These are phyloP conservation scores for Neurospora sublineolata DNA, from an alignment of 495 filamentous ascomycete genomes.

Conservation along the genomic window DNA sequence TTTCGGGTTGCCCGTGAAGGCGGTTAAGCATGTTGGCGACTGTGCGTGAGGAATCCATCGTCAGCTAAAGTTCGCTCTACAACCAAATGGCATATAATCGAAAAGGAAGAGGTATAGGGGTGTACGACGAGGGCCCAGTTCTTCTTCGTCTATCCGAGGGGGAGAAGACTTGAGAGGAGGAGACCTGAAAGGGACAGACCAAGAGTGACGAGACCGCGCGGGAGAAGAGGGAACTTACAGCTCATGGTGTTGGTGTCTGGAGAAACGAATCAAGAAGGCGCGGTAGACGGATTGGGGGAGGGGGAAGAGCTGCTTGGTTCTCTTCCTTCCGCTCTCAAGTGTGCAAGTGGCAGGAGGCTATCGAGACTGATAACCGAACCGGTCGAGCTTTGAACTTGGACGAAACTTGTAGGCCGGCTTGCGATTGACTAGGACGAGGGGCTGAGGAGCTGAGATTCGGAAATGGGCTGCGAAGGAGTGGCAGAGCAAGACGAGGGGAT, in stretches of 20 bases:
- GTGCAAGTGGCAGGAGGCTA: background rate
- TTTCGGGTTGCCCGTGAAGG: conserved; percentile 93
- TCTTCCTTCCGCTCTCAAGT: conserved; percentile 4
- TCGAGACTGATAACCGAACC: conserved; percentile 1
- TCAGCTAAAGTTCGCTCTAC: conserved; percentile 2
- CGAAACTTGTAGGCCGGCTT: background rate
- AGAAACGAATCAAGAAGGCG: conserved; percentile 2
- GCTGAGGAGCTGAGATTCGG: conserved; percentile 15
- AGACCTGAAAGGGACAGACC: conserved; percentile 12
- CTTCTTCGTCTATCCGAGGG: background rate
- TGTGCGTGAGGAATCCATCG: conserved; percentile 22
- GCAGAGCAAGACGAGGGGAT: conserved; percentile 1
- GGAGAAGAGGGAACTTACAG: conserved; percentile 24
- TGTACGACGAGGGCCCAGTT: background rate
- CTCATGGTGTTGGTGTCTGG: conserved; percentile 24
- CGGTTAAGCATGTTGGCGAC: conserved; percentile 92
- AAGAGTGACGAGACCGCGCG: conserved; percentile 10
- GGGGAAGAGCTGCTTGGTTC: background rate
- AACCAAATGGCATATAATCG: background rate
- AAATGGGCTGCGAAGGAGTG: conserved; percentile 13
- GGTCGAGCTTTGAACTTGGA: background rate
- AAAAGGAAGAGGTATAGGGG: background rate
- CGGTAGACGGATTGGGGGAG: background rate
- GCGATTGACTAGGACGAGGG: conserved; percentile 4
- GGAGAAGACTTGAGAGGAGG: background rate